Evolutionary conservation across 179 eudicot genomes (phyloP), one percentile per base, ranked within the genome.

Genomic region (Beta lomatogona): DNA sequence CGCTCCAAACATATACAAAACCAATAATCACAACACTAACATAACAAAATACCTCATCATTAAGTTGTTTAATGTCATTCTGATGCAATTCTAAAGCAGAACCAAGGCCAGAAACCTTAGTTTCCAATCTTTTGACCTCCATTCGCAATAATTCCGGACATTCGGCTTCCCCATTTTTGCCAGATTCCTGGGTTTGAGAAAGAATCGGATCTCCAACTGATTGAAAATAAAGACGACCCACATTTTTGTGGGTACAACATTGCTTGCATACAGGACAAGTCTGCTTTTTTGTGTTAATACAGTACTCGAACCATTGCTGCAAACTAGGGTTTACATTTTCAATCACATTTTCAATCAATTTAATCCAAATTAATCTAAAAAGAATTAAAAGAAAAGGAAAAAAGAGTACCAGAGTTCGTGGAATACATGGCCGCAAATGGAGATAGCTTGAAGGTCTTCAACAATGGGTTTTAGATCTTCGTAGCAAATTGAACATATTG

Each of bases 221-320:
- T 88, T 95, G 98, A 80, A 95, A 95, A 83, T 95, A 95, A n/a
- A 95, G 93, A 21, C 99, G 89, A 46, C 82, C 72, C 2, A 91
- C 97, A 81, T 87, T 86, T 46, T 86, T 87, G 46, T 81, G 81
- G 3, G 92, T 79, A 82, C 97, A 94, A 2, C 82, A 83, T 82
- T 95, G 99, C 79, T 95, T 95, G 86, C 98, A 95, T 13, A 96
- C 92, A 6, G 99, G 99, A 86, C 99, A 96, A 1, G 82, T 83
- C 77, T 80, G 91, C 90, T 90, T 94, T 90, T 90, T 95, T 22
- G 86, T 59, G 15, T 78, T 84, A 52, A 89, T 77, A 68, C 93
- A 91, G 80, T 96, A 96, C 89, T 90, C 98, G 63, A 94, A 91
- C 98, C 99, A 94, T 80, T 94, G 98, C 81, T 94, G 98, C 76